Evolutionary conservation across 805 yeast species (phyloP), one percentile per base, ranked within the genome.

Genomic region (Cyberlindnera suaveolens): DNA sequence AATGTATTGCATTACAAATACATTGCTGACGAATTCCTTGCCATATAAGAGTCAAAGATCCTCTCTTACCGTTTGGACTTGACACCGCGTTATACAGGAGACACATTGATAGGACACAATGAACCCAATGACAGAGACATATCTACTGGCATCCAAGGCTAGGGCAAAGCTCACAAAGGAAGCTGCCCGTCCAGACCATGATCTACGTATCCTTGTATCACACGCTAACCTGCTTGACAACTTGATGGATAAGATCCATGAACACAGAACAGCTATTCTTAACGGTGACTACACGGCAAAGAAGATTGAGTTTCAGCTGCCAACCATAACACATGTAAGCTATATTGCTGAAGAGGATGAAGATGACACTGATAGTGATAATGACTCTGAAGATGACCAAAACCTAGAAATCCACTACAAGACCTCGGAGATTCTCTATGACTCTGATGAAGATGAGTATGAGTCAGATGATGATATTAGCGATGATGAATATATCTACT

Each of bases 201-300:
- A 55, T 36, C 38, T 58, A 17, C 44, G 62, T 39, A 35, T 44
- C 13, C 39, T 58, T 13, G 60, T 58, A 3, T 47, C 51, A 14
- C 62, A 58, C 44, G 62, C 62, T 5, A 58, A 58, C 40, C 29
- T 58, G 30, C 39, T 58, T 6, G 62, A 58, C 30, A 41, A 50
- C 36, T 36, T 58, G 6, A 48, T 55, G 54, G 62, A 55, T 11
- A 44, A 19, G 17, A 56, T 58, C 31, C 52, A 51, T 15, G 36
- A 43, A n/a, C 50, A 47, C 31, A 47, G 50, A 35, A 47, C 46
- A 40, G 39, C 47, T 34, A 36, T 44, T 38, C 31, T 50, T 17
- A 35, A 35, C 36, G 38, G 43, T 19, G 40, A 44, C 9, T 46
- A 46, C 23, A n/a, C 37, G 15, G 34, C 39, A 8, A 41, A 41